Evolutionary conservation across 108 stramenopile species (phyloP), one percentile per base, ranked within the genome.

Genomic region (Tribonema minus): DNA sequence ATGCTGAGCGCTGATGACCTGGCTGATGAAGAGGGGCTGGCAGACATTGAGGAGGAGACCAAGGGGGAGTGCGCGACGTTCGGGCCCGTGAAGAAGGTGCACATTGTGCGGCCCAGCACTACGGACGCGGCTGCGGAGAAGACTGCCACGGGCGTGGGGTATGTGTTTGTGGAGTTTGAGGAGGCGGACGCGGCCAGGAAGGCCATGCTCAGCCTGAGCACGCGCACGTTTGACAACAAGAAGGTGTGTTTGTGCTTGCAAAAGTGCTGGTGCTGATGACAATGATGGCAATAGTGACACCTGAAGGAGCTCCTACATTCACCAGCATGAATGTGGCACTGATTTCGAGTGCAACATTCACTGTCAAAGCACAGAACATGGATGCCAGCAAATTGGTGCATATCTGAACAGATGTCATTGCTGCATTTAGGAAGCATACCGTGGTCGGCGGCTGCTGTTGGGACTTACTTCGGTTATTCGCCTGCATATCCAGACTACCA

Each of bases 41-140:
- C 89, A 40, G 94, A 94, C 40, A 91, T 96, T 39, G 38, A 93
- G 71, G 91, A 93, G 85, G 95, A 94, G 64, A 96, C 93, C n/a
- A 85, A 89, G 72, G 92, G 92, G 35, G 94, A 94, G 86, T 94
- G 95, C 72, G 70, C 85, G 29, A 89, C 90, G 54, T 96, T 93
- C 85, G 95, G 95, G 26, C 77, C 90, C 25, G 81, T 96, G 41
- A 88, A 89, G 59, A 84, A 84, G 30, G 87, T 94, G 61, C 75
- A 89, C 61, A 93, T 96, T 92, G 93, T 34, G 1, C 69, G 79
- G 26, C 70, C 70, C 12, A 80, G 70, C 79, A 5, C 61, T 62
- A 65, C 79, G 12, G 32, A 30, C 12, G 61, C 2, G n/a, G 79
- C 38, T 15, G 35, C 25, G 23, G 64, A 70, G 36, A 71, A 64